Evolutionary conservation across 2,329 filamentous ascomycete species (phyloP), one percentile per base, ranked within the genome.

Genomic region (Furcasterigmium sp.): DNA sequence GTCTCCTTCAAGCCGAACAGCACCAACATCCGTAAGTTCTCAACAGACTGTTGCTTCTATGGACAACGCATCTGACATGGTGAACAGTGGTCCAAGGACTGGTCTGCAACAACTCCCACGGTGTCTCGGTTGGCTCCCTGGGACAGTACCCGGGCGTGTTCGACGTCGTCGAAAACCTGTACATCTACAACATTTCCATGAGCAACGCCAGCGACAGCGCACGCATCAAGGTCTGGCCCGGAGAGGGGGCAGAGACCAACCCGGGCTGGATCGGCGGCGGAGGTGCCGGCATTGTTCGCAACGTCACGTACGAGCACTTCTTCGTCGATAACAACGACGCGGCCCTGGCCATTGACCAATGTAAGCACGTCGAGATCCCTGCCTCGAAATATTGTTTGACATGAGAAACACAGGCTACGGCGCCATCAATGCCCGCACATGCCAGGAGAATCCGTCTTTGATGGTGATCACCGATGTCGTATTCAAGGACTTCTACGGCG

Each of bases 1-100:
- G 80, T 87, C 11, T 82, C 81, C 1, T 87, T 87, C 72, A 87
- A 87, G 61, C 83, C 83, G 15, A 87, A 87, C 58, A 81, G 75
- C 52, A 86, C 81, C 35, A 74, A 85, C 49, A 76, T 87, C 8
- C n/a, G n/a, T n/a, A n/a, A n/a, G n/a, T n/a, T n/a, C n/a, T n/a
- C n/a, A n/a, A n/a, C n/a, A n/a, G n/a, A n/a, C n/a, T n/a, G n/a
- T n/a, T n/a, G n/a, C n/a, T n/a, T n/a, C n/a, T n/a, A n/a, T n/a
- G n/a, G n/a, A n/a, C n/a, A n/a, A n/a, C n/a, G n/a, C n/a, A n/a
- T n/a, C n/a, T n/a, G n/a, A n/a, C n/a, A n/a, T n/a, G n/a, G n/a
- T n/a, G n/a, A n/a, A n/a, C n/a, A n/a, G 59, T 87, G 4, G 75
- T 87, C 5, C 82, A 87, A 56, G 80, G 82, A 48, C 63, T 87